Evolutionary conservation across 2,329 filamentous ascomycete species (phyloP), one percentile per base, ranked within the genome.

Genomic region (Aspergillus sp.): DNA sequence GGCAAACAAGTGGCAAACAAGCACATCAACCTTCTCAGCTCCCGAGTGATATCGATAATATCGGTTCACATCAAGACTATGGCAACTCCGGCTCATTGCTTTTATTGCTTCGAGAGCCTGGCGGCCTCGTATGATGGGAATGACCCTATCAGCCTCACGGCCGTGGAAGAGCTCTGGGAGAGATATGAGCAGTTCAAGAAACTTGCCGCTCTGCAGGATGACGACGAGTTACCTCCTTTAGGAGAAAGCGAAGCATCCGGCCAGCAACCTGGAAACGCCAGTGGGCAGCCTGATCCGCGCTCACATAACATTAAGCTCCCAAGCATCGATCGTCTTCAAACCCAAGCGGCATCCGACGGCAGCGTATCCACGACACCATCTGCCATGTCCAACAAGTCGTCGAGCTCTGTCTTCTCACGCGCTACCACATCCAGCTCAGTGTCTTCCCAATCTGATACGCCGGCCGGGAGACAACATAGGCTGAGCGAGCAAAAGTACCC

Each of bases 21-120:
- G 34, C 19, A 28, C 17, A 28, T 51, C 6, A 54, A 7, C 48
- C 9, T 60, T 34, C 41, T 55, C 54, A 13, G 7, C 43, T 41
- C 7, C 28, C 5, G 48, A 41, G 45, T 25, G 38, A 49, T 23
- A 11, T 15, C 23, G 45, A 52, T 28, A 46, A 19, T 22, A 30
- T 25, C 5, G 34, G 28, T 49, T 34, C 17, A 41, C 49, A n/a
- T 54, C 17, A 13, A 58, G 22, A 68, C 54, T 4, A 98, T 98
- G 94, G 94, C 95, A 53, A 90, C 90, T 60, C 80, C 86, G 70
- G 89, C 89, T 62, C 94, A 98, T 79, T 97, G 93, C 78, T 88
- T 94, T 72, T 93, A 89, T 79, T 97, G 93, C 82, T 98, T 99
- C 83, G 95, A 99, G 79, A 84, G 84, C 46, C 87, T 99, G 43